Evolutionary conservation across 1,284 basidiomycete species (phyloP), one percentile per base, ranked within the genome.

Genomic region (Pseudozyma thailandica): DNA sequence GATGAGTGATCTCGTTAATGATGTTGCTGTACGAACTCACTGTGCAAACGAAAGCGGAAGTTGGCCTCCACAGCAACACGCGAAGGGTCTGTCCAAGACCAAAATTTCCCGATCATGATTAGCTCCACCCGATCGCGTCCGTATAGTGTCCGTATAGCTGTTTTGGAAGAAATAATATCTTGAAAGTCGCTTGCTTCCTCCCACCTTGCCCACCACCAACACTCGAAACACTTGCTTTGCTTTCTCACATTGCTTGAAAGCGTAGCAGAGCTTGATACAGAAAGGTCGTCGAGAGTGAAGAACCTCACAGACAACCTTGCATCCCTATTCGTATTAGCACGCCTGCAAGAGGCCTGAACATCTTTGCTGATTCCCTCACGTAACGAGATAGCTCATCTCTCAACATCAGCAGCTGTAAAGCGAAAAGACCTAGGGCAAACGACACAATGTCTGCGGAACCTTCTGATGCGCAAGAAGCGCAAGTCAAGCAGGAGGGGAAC

Each of bases 391-490:
- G n/a, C n/a, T n/a, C n/a, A 7, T 35, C 33, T 35, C 8, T 6
- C 6, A 16, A 9, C 6, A 16, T 35, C 33, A 31, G 8, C 15
- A 7, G 30, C n/a, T 31, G 30, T 31, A 31, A 15, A 7, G 15
- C 33, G 33, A 35, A n/a, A 12, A 9, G 8, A n/a, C 13, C 6
- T 5, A 35, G 8, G 30, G 37, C 18, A 41, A 23, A 26, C 43
- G 6, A 16, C 25, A 23, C 21, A 10, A 66, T 66, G 63, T 56
- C 63, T 39, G 31, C 52, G 20, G 63, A 55, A 30, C 27, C 63
- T 20, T 26, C 51, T 2, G 57, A 59, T 23, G 56, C 44, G 28
- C 63, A 55, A 6, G 39, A 56, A n/a, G 53, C 50, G 60, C 60
- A 47, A 3, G 27, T 66, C 45, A 60, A 66, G 35, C 48, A 48